These are phyloP conservation scores for Trypanosoma theileri DNA, from an alignment of 208 protist genomes.

Conservation along the genomic window DNA sequence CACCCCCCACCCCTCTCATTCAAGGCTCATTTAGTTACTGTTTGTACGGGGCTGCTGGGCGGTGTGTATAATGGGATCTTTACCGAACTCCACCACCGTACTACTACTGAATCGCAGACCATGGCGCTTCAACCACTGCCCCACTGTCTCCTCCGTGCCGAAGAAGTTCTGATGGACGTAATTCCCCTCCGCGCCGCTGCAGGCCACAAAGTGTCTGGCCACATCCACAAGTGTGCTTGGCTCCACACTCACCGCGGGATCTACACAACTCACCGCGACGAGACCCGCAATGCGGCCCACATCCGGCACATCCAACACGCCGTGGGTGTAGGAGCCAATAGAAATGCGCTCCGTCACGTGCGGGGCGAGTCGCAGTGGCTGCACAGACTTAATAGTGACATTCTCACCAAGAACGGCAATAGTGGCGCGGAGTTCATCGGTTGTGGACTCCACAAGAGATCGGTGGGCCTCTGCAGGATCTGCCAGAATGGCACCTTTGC, in stretches of 20 bases:
- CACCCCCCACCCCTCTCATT: background rate
- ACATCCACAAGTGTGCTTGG: slow-evolving; percentile 39
- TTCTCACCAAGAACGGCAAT: slow-evolving; percentile 89
- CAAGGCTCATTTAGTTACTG: no score
- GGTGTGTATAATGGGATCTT: slow-evolving; percentile 79
- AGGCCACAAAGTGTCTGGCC: slow-evolving; percentile 84
- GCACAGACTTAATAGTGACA: slow-evolving; percentile 58
- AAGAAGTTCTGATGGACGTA: slow-evolving; percentile 86
- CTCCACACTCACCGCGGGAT: slow-evolving; percentile 17
- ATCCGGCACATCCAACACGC: slow-evolving; percentile 40
- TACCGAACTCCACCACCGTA: slow-evolving; percentile 85
- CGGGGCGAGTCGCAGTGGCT: slow-evolving; percentile 46
- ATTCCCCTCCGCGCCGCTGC: slow-evolving; percentile 67
- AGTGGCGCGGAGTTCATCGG: slow-evolving; percentile 40
- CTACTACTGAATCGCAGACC: slow-evolving; percentile 71
- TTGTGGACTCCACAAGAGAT: slow-evolving; percentile 41
- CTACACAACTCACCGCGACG: slow-evolving; percentile 56
- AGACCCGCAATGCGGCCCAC: slow-evolving; percentile 83
- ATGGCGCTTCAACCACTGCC: slow-evolving; percentile 83
- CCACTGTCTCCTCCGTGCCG: slow-evolving; percentile 72
- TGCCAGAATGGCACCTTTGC: slow-evolving; percentile 45
- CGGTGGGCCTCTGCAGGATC: slow-evolving; percentile 47
- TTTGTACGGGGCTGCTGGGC: slow-evolving; percentile 27
- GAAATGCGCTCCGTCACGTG: slow-evolving; percentile 55
- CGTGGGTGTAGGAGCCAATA: slow-evolving; percentile 82